A percentile compares a stretch with the other conserved stretches of the same genome.
Evolutionary conservation across 2,329 filamentous ascomycete genomes (phyloP).

Genomic region (Ascochyta fabae): DNA sequence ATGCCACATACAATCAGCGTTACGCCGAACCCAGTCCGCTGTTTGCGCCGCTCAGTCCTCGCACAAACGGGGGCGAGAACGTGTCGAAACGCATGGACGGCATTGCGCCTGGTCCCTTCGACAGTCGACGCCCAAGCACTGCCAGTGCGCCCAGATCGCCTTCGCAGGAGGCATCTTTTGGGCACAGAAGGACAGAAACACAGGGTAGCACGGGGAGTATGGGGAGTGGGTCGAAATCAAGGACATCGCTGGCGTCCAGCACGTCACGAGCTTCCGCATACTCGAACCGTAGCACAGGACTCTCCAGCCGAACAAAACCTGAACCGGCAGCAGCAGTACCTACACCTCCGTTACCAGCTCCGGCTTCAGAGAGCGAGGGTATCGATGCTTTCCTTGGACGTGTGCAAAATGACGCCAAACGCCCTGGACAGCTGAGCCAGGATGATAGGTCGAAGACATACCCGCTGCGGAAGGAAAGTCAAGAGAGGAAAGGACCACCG

Average conservation of each 20-base stretch:
- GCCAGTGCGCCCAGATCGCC: slow-evolving; percentile 43
- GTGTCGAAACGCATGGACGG: slow-evolving; percentile 69
- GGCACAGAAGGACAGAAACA: slow-evolving; percentile 46
- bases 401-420: slow-evolving; percentile 43
- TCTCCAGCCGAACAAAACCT: slow-evolving; percentile 31
- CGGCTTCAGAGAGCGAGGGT: slow-evolving; percentile 37
- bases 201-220: slow-evolving; percentile 41
- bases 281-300: slow-evolving; percentile 35
- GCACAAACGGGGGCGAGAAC: slow-evolving; percentile 49
- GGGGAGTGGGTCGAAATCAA: slow-evolving; percentile 35
- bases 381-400: slow-evolving; percentile 49
- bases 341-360: slow-evolving; percentile 28
- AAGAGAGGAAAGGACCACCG: slow-evolving; percentile 27
- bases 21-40: slow-evolving; percentile 45
- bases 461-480: slow-evolving; percentile 32
- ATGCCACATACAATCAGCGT: slow-evolving; percentile 33
- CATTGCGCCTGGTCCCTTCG: slow-evolving; percentile 72
- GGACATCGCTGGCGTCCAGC: slow-evolving; percentile 39
- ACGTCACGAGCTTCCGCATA: slow-evolving; percentile 41
- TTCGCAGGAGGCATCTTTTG: slow-evolving; percentile 30
- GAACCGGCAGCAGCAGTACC: slow-evolving; percentile 16
- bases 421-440: slow-evolving; percentile 21
- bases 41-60: slow-evolving; percentile 60
- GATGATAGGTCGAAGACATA: slow-evolving; percentile 29
- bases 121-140: slow-evolving; percentile 48